These are phyloP conservation scores for Syncephalastrum racemosum DNA, from an alignment of 371 early-diverging fungal genomes.

Conservation along the genomic window DNA sequence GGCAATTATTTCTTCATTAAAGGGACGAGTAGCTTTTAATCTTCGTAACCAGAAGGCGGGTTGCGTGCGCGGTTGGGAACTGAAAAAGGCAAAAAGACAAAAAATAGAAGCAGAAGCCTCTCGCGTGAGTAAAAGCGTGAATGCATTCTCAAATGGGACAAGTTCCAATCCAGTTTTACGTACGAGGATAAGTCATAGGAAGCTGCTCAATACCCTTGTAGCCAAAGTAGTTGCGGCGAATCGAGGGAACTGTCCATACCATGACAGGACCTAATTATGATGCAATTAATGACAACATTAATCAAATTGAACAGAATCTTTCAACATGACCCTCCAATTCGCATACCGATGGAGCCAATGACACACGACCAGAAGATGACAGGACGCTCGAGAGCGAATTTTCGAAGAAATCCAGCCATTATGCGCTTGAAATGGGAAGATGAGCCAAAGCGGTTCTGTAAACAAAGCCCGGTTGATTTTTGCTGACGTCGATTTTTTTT, in stretches of 20 bases:
- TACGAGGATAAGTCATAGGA: slow-evolving; percentile 51
- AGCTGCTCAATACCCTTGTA: slow-evolving; percentile 44
- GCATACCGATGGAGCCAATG: slow-evolving; percentile 42
- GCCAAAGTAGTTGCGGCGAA: slow-evolving; percentile 51
- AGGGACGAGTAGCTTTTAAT: slow-evolving; percentile 7
- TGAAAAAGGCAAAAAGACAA: slow-evolving; percentile 7
- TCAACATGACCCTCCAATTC: slow-evolving; percentile 1
- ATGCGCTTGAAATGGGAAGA: no score
- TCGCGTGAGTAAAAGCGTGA: background rate
- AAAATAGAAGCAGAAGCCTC: no score
- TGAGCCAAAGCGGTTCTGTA: no score
- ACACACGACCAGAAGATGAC: slow-evolving; percentile 48
- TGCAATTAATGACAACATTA: background rate
- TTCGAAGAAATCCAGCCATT: slow-evolving; percentile 36
- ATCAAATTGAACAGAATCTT: background rate
- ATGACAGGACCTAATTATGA: slow-evolving; percentile 39
- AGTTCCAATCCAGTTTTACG: slow-evolving; percentile 8
- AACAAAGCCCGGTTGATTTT: no score
- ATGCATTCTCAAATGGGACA: background rate
- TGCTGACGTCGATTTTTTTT: no score
- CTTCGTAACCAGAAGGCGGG: slow-evolving; percentile 50
- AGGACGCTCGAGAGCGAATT: slow-evolving; percentile 43
- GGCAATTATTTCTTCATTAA: no score
- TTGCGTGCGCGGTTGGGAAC: slow-evolving; percentile 48
- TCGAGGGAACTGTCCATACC: slow-evolving; percentile 48